Evolutionary conservation across 1,284 basidiomycete species (phyloP).

Genomic region (Moesziomyces sp.): DNA sequence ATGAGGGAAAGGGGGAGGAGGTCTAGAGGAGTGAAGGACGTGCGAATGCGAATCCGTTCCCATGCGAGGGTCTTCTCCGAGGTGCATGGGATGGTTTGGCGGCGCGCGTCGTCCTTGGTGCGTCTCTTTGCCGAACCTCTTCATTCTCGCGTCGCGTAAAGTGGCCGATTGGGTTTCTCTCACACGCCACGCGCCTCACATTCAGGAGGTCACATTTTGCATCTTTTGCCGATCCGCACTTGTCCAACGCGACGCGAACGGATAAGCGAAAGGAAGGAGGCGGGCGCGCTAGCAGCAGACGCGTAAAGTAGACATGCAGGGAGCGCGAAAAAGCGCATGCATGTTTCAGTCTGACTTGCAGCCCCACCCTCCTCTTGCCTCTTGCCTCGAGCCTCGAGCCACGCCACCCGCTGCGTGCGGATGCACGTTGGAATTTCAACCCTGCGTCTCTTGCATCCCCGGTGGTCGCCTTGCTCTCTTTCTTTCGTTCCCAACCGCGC

Average conservation of each 20-base stretch:
- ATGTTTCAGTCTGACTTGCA: constrained; percentile 36
- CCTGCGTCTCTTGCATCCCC: constrained; percentile 4
- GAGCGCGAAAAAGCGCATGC: constrained; percentile 2
- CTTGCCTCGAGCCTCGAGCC: constrained; percentile 8
- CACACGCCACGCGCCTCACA: neutral
- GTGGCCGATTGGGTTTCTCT: neutral
- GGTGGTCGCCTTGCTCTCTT: neutral
- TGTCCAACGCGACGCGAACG: constrained; percentile 4
- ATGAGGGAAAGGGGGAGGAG: neutral
- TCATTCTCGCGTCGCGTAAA: constrained; percentile 20
- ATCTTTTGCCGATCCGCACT: neutral
- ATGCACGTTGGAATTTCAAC: constrained; percentile 33
- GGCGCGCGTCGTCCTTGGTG: too few species aligned
- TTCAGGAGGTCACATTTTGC: neutral
- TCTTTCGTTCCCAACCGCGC: neutral
- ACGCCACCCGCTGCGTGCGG: constrained; percentile 5
- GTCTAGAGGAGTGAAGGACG: neutral
- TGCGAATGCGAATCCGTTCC: constrained; percentile 12
- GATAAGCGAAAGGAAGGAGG: neutral
- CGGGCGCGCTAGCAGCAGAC: constrained; percentile 8
- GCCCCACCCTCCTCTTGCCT: neutral
- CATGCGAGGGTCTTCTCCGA: constrained; percentile 37
- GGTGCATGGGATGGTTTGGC: constrained; percentile 8
- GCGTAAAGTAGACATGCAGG: constrained; percentile 24
- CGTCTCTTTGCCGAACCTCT: too few species aligned